phyloP scores from a whole-genome alignment of 2,329 filamentous ascomycete species.

The Talaromyces sp. region DNA sequence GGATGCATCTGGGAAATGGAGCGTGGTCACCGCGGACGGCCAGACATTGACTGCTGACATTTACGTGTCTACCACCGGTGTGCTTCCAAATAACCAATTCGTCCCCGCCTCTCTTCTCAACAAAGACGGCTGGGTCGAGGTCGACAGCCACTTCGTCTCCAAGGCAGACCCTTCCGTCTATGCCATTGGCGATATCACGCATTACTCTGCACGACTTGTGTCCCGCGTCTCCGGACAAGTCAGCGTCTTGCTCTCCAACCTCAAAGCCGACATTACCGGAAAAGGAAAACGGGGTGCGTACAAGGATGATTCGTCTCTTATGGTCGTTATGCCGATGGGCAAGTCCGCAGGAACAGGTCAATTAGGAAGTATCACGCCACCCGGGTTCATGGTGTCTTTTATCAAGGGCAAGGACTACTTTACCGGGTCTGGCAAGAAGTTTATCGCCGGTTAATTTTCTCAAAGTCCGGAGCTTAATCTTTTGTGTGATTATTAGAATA shows the following conservation, averaged over 20 bases:
- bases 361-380: constrained; percentile 15
- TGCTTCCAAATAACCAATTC: constrained; percentile 23
- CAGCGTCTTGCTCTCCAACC: constrained; percentile 17
- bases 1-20: constrained; percentile 19
- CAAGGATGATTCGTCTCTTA: neutral
- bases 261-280: constrained; percentile 20
- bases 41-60: constrained; percentile 25
- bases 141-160: constrained; percentile 21
- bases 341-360: constrained; percentile 20
- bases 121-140: constrained; percentile 21
- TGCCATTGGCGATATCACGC: constrained; percentile 22
- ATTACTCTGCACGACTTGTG: constrained; percentile 11
- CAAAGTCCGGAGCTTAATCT: neutral
- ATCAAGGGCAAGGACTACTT: constrained; percentile 26
- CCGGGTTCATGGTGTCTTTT: constrained; percentile 19
- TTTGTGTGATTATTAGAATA: neutral
- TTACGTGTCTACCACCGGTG: constrained; percentile 23
- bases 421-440: constrained; percentile 11
- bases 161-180: constrained; percentile 17
- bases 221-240: constrained; percentile 13
- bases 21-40: constrained; percentile 15
- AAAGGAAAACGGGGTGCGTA: constrained; percentile 17
- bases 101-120: constrained; percentile 21
- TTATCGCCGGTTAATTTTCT: constrained; percentile 7
- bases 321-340: constrained; percentile 20